These are phyloP conservation scores for Fusarium sambucinum DNA, from an alignment of 2,329 filamentous ascomycete species.

Conservation along the genomic window DNA sequence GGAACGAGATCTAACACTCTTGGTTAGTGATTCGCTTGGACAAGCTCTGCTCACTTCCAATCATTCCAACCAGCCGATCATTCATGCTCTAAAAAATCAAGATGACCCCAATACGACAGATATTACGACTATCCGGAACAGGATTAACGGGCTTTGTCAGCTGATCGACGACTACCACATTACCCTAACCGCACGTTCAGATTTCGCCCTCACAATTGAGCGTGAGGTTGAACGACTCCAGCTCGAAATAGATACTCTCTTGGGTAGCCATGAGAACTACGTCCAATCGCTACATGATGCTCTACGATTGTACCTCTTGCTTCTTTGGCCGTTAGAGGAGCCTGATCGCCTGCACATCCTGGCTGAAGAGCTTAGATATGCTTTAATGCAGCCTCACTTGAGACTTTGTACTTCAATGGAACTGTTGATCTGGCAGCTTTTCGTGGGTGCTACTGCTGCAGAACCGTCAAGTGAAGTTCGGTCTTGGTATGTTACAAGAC, in stretches of 20 bases:
- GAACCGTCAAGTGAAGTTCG: neutral
- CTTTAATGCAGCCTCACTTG: conserved; percentile 15
- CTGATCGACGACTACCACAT: conserved; percentile 3
- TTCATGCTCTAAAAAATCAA: conserved; percentile 26
- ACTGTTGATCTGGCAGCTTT: conserved; percentile 39
- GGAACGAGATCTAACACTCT: rapidly evolving
- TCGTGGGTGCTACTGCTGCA: conserved; percentile 35
- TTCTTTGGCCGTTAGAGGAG: conserved; percentile 20
- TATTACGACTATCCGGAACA: conserved; percentile 6
- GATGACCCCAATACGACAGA: neutral
- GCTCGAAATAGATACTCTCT: conserved; percentile 10
- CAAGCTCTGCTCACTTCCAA: conserved; percentile 12
- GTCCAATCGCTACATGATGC: conserved; percentile 26
- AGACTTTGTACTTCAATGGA: conserved; percentile 37
- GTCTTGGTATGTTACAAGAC: conserved; percentile 12
- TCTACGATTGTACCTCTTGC: conserved; percentile 15
- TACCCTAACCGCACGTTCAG: rapidly evolving
- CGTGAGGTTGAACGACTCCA: conserved; percentile 17
- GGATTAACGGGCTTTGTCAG: neutral
- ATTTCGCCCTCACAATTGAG: neutral
- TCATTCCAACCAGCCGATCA: conserved; percentile 22
- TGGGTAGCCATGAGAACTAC: conserved; percentile 19
- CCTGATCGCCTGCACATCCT: neutral
- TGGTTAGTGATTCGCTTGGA: conserved; percentile 23
- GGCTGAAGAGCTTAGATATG: conserved; percentile 17